Percentiles rank a stretch among this genome's conserved stretches.
Evolutionary conservation across 1,284 basidiomycete genomes (phyloP).

Genomic region (Apiotrichum akiyoshidainum): DNA sequence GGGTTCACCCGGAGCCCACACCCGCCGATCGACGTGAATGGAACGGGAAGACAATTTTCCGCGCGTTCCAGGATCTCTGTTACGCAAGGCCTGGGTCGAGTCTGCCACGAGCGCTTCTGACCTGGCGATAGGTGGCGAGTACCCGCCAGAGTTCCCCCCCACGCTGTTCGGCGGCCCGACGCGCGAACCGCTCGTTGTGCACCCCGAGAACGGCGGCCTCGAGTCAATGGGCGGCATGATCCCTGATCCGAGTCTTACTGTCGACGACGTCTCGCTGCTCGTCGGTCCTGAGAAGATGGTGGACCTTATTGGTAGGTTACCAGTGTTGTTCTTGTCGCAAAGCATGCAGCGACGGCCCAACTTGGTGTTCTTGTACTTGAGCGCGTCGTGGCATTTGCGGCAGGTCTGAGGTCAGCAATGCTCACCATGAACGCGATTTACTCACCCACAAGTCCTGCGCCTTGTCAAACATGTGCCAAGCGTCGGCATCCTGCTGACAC

Average conservation of each 20-base stretch:
- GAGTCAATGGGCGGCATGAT: constrained; percentile 45
- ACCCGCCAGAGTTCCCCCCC: constrained; percentile 23
- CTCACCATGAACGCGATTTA: too few species aligned
- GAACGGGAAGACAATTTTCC: constrained; percentile 36
- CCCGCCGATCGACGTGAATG: too few species aligned
- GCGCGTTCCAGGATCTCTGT: constrained; percentile 24
- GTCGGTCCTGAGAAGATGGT: constrained; percentile 74
- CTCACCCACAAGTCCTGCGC: too few species aligned
- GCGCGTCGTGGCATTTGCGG: too few species aligned
- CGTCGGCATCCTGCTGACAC: too few species aligned
- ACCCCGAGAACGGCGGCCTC: constrained; percentile 43
- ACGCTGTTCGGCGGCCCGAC: constrained; percentile 41
- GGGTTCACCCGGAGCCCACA: too few species aligned
- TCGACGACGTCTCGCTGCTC: constrained; percentile 69
- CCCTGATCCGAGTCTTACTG: constrained; percentile 38
- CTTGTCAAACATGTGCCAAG: too few species aligned
- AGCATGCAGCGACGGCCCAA: too few species aligned
- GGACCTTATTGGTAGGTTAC: constrained; percentile 76
- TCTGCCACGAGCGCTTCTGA: constrained; percentile 4
- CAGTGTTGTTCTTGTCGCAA: too few species aligned
- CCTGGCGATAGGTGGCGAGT: not conserved
- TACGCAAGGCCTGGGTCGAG: constrained; percentile 37
- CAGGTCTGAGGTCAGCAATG: too few species aligned
- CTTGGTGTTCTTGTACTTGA: too few species aligned
- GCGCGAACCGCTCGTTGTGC: constrained; percentile 43